Evolutionary conservation across 495 filamentous ascomycete species (phyloP), one percentile per base, ranked within the genome.

Genomic region (Cryomyces minteri): DNA sequence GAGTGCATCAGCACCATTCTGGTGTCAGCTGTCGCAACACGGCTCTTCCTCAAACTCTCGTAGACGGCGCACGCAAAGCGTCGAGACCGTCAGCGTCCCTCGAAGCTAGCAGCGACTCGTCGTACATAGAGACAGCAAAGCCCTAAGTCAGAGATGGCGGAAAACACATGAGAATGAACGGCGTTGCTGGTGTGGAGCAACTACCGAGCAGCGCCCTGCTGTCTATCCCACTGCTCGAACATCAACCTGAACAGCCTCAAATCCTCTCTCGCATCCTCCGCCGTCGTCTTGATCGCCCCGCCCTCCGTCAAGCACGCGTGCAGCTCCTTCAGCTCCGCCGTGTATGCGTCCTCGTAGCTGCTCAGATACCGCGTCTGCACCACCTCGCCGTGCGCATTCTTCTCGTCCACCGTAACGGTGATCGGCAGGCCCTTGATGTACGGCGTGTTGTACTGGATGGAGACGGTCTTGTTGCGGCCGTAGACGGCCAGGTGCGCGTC

Each of bases 401-500:
- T 51, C 47, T 73, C 68, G 39, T 69, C 59, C 5, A 77, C 59
- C n/a, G 58, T 59, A 43, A 76, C 64, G 9, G 51, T 62, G 43
- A 73, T 63, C 0, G 63, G 64, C n/a, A 65, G 55, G 0, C 60
- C 68, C 39, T 63, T 65, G 12, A 69, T 62, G 48, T 67, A 70
- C 0, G 72, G 73, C 0, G 72, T 67, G 32, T 75, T 63, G 51
- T 73, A 77, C 33, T 65, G 41, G 4, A 78, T 52, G 10, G 40
- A 50, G 9, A 71, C 67, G 0, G 53, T 64, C 60, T 76, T 78
- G 4, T 55, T 55, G n/a, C 28, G 8, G 4, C 65, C 64, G 48
- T 73, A 76, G 1, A 78, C 58, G 6, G 65, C 67, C 2, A 79
- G 43, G 53, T 73, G 70, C 0, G 74, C 68, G 51, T 79, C 74